These are phyloP conservation scores for Ascoidea asiatica DNA, from an alignment of 805 yeast genomes.

Conservation along the genomic window DNA sequence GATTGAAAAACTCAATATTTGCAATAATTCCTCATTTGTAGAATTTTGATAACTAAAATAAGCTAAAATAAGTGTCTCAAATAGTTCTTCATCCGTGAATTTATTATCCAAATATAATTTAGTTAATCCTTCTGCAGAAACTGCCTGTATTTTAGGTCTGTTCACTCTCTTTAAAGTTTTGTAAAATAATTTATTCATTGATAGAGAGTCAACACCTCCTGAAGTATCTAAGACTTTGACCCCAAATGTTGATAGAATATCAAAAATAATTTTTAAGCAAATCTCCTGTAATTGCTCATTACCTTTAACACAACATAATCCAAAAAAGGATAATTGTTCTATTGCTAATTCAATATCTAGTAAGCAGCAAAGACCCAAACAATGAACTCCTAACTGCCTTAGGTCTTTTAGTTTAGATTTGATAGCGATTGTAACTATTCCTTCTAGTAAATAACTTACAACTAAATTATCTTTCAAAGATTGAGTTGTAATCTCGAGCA, in stretches of 20 bases:
- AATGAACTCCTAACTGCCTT: constrained; percentile 52
- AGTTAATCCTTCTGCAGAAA: constrained; percentile 77
- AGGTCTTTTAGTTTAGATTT: constrained; percentile 40
- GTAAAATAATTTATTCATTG: constrained; percentile 57
- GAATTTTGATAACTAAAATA: constrained; percentile 63
- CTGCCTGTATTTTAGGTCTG: constrained; percentile 56
- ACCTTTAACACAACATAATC: constrained; percentile 56
- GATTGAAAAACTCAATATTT: constrained; percentile 72
- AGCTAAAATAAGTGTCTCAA: constrained; percentile 56
- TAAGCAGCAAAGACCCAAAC: constrained; percentile 71
- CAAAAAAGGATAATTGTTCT: constrained; percentile 50
- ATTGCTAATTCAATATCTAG: constrained; percentile 54
- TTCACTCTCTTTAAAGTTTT: constrained; percentile 44
- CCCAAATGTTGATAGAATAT: constrained; percentile 70
- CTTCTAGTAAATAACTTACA: constrained; percentile 55
- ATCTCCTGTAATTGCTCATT: constrained; percentile 47
- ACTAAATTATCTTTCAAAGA: constrained; percentile 54
- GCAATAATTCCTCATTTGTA: constrained; percentile 53
- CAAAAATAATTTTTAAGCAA: constrained; percentile 62
- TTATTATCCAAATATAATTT: constrained; percentile 71
- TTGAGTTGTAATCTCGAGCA: constrained; percentile 53
- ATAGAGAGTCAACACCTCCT: constrained; percentile 49
- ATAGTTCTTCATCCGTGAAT: constrained; percentile 53
- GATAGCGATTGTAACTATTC: constrained; percentile 71
- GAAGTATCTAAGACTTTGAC: constrained; percentile 46